Evolutionary conservation across 192 early-diverging fungal genomes (phyloP), one percentile per base, ranked within the genome.

Genomic region (Mortierella alpina): DNA sequence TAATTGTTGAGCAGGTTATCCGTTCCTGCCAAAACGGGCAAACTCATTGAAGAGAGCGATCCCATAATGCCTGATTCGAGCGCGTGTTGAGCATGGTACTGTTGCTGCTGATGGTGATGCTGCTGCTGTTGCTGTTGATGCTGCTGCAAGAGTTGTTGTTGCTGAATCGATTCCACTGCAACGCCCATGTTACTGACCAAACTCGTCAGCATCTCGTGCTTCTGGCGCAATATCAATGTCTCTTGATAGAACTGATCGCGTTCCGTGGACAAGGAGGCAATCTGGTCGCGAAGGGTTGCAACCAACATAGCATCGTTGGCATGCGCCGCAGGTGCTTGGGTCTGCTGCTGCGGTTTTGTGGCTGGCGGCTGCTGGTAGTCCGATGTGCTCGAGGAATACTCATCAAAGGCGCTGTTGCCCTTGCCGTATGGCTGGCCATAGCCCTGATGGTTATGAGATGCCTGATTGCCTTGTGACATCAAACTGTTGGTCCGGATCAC

Each of bases 231-330:
- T 1, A 72, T 11, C 57, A 79, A 22, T 9, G 76, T 52, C 20
- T 79, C 76, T 49, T 79, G 64, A 40, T 79, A 79, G 17, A 79
- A 79, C 42, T 79, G 76, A 40, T 79, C 76, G n/a, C 76, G 68
- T 15, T 79, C 76, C 5, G 68, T 67, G 0, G 76, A 70, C 47
- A 80, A 59, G 2, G 77, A 68, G n/a, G 69, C 77, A 49, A 80
- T 80, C 60, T 80, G 77, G 20, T 80, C 66, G 6, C 70, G 77
- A 7, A 80, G 66, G 13, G 64, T 63, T 6, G 69, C 77, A 18
- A 80, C 77, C 23, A 80, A 41, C 41, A 49, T 42, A n/a, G 64
- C 39, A 46, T 72, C 76, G 53, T 48, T 60, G 20, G 46, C 20
- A 7, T 62, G 11, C 8, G 44, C 47, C 8, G 45, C 17, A 8